Conservation (phyloP, 768 basidiomycete species). For the Macrolepiota fuliginosa region DNA sequence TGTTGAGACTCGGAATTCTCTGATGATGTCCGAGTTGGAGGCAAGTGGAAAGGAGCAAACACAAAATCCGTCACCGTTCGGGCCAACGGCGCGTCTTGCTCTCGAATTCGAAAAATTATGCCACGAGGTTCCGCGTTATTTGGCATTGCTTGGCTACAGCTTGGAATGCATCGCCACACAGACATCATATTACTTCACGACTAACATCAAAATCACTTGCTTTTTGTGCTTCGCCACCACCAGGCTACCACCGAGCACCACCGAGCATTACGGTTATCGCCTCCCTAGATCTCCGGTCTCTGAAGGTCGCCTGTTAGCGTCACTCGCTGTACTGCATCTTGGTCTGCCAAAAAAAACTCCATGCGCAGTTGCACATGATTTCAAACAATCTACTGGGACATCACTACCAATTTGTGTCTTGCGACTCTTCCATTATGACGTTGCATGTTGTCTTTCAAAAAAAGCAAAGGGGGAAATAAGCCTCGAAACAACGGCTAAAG, state of each 20-base stretch:
- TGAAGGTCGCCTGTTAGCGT: too few species aligned
- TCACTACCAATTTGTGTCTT: neutral
- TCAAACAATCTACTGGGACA: neutral
- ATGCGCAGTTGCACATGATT: neutral
- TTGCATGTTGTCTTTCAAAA: neutral
- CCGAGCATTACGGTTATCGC: too few species aligned
- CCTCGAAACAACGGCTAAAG: neutral
- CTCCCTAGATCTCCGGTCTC: too few species aligned
- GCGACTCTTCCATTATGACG: neutral
- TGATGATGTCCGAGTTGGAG: too few species aligned
- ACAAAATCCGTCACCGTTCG: neutral
- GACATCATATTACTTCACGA: neutral
- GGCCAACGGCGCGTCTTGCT: neutral
- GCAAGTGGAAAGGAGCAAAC: neutral
- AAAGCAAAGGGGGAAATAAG: neutral
- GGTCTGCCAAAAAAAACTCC: neutral
- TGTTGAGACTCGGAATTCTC: neutral
- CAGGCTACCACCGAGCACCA: too few species aligned
- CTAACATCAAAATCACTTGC: neutral
- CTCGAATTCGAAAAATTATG: neutral
- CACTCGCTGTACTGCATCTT: too few species aligned
- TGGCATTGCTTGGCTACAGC: slow-evolving; percentile 11
- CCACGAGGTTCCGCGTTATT: slow-evolving; percentile 7
- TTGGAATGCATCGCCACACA: neutral
- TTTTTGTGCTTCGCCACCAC: too few species aligned